These are phyloP conservation scores for Ogataea methylovora DNA, from an alignment of 805 yeast species.

Conservation along the genomic window DNA sequence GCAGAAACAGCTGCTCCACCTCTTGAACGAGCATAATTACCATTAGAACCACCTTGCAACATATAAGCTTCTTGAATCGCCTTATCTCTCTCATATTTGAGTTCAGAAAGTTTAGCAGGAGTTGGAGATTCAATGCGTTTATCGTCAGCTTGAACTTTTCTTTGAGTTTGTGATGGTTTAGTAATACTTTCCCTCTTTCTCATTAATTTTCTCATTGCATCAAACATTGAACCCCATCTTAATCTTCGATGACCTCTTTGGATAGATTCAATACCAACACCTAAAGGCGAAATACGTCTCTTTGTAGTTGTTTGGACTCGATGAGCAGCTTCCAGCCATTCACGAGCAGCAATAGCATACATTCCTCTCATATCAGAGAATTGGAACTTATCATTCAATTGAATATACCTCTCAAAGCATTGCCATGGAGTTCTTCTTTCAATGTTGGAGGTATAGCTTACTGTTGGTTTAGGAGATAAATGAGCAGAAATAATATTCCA, in stretches of 20 bases:
- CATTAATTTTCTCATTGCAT: slow-evolving; percentile 86
- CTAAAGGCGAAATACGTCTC: slow-evolving; percentile 83
- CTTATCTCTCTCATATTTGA: slow-evolving; percentile 82
- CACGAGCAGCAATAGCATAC: slow-evolving; percentile 74
- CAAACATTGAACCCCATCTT: slow-evolving; percentile 97
- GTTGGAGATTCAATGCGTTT: slow-evolving; percentile 53
- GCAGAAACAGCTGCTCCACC: slow-evolving; percentile 6
- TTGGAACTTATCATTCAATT: slow-evolving; percentile 82
- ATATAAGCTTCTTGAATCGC: slow-evolving; percentile 71
- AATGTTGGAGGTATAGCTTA: slow-evolving; percentile 74
- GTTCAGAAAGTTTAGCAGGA: slow-evolving; percentile 75
- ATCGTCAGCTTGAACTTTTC: slow-evolving; percentile 32
- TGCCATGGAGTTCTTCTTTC: slow-evolving; percentile 99
- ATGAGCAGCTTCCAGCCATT: slow-evolving; percentile 89
- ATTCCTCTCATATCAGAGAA: slow-evolving; percentile 83
- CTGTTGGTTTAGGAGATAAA: slow-evolving; percentile 56
- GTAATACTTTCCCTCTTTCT: slow-evolving; percentile 78
- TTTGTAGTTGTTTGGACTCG: slow-evolving; percentile 83
- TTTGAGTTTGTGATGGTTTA: slow-evolving; percentile 40
- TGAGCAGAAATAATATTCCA: slow-evolving; percentile 90
- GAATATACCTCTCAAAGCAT: slow-evolving; percentile 93
- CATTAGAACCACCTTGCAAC: slow-evolving; percentile 11
- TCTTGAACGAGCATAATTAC: slow-evolving; percentile 10
- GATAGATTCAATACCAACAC: slow-evolving; percentile 87
- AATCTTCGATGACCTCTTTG: slow-evolving; percentile 88